A percentile compares a stretch with the other conserved stretches of the same genome.
phyloP scores from a whole-genome alignment of 352 stramenopile genomes.

The Pythium aquatile region DNA sequence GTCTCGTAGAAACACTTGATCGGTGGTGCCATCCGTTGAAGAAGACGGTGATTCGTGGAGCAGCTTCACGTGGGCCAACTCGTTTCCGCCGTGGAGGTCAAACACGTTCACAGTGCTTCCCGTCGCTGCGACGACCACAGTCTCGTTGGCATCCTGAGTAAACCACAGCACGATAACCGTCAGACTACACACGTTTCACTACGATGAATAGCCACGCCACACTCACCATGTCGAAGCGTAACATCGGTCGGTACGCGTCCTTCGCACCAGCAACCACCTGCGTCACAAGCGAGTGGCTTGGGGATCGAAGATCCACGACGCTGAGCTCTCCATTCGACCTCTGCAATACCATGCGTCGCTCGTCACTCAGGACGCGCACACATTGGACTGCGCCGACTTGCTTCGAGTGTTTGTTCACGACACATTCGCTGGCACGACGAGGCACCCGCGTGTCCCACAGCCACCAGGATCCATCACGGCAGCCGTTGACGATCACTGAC shows the following conservation, averaged over 20 bases:
- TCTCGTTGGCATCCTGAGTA: slow-evolving; percentile 15
- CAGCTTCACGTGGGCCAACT: not conserved
- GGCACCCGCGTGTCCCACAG: slow-evolving; percentile 16
- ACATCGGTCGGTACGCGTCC: slow-evolving; percentile 17
- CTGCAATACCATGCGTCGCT: slow-evolving; percentile 38
- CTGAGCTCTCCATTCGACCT: slow-evolving; percentile 43
- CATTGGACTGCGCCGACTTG: slow-evolving; percentile 3
- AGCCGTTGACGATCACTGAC: slow-evolving; percentile 13
- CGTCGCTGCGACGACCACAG: slow-evolving; percentile 7
- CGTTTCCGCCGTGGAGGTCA: slow-evolving; percentile 5
- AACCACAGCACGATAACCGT: not conserved
- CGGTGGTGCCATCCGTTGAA: not conserved
- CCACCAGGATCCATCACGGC: slow-evolving; percentile 22
- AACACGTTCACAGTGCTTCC: not conserved
- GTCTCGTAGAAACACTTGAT: not conserved
- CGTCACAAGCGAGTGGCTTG: not conserved
- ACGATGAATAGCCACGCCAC: not conserved
- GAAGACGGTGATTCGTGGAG: not conserved
- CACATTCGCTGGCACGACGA: slow-evolving; percentile 7
- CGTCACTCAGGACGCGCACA: slow-evolving; percentile 35
- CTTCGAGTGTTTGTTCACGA: not conserved
- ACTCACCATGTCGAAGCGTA: slow-evolving; percentile 21
- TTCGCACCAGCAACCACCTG: not conserved
- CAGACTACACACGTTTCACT: not conserved
- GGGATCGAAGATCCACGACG: slow-evolving; percentile 43